Evolutionary conservation across 1,139 yeast species (phyloP).

Genomic region (Taphrina flavorubra): DNA sequence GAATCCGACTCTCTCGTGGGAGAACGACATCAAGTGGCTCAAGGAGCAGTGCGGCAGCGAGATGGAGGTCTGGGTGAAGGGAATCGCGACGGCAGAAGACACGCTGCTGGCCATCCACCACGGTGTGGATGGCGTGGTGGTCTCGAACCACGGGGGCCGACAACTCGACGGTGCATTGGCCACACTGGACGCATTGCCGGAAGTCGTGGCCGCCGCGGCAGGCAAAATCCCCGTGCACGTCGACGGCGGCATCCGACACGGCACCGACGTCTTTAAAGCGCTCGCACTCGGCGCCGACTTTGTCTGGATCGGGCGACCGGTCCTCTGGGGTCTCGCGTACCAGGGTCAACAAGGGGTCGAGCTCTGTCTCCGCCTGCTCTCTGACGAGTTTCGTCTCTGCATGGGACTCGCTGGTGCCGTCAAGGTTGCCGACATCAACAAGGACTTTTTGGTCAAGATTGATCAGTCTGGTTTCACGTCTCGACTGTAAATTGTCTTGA

Average conservation of each 20-base stretch:
- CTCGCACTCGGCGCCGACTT: conserved; percentile 74
- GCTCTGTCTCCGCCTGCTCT: conserved; percentile 49
- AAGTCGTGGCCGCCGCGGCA: conserved; percentile 59
- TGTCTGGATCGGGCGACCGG: conserved; percentile 73
- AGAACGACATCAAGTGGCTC: conserved; percentile 58
- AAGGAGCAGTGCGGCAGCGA: conserved; percentile 50
- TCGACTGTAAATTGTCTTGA: conserved; percentile 7
- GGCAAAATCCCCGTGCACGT: conserved; percentile 64
- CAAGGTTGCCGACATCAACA: conserved; percentile 43
- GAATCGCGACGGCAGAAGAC: conserved; percentile 66
- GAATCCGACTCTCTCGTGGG: conserved; percentile 61
- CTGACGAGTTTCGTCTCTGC: conserved; percentile 50
- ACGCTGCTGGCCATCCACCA: conserved; percentile 63
- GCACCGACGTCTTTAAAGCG: conserved; percentile 71
- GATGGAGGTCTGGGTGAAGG: conserved; percentile 58
- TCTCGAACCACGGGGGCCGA: conserved; percentile 75
- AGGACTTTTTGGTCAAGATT: conserved; percentile 41
- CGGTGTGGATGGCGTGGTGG: conserved; percentile 66
- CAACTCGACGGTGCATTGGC: conserved; percentile 68
- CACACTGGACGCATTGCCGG: conserved; percentile 68
- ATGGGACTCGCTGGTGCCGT: conserved; percentile 49
- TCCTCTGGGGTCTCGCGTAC: conserved; percentile 67
- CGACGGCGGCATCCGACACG: conserved; percentile 73
- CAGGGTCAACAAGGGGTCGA: conserved; percentile 71
- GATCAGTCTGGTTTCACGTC: conserved; percentile 28